These are phyloP conservation scores for Pelargonium fulgidum DNA, from an alignment of 441 rosid species.

Conservation along the genomic window DNA sequence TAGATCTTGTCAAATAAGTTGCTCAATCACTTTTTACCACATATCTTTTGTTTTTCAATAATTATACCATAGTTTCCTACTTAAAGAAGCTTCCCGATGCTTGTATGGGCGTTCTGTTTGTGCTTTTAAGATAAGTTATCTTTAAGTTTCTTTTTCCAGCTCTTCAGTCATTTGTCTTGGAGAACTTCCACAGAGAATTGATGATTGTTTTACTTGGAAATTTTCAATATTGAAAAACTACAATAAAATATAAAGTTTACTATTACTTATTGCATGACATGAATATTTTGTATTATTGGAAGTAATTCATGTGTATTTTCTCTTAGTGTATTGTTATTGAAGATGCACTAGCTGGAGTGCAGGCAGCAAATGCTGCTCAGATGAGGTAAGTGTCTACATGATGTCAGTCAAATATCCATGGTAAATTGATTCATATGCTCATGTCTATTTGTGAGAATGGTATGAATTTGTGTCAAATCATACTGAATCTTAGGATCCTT, in stretches of 20 bases:
- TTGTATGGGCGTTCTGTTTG: not conserved
- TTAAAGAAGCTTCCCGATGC: slow-evolving; percentile 3
- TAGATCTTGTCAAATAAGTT: slow-evolving; percentile 1
- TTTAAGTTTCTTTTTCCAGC: not conserved
- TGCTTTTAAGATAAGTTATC: not conserved
- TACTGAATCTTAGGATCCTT: not conserved
- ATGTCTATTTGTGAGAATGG: not conserved
- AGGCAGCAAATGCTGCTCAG: slow-evolving; percentile 90
- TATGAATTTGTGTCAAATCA: slow-evolving; percentile 7
- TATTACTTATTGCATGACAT: not conserved
- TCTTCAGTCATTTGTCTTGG: not conserved
- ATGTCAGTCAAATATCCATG: slow-evolving; percentile 7
- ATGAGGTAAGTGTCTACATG: slow-evolving; percentile 58
- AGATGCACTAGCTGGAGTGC: slow-evolving; percentile 96
- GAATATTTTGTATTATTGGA: not conserved
- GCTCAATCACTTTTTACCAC: not conserved
- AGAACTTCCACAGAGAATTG: not conserved
- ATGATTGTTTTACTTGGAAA: not conserved
- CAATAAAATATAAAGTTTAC: not conserved
- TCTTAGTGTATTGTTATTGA: slow-evolving; percentile 83
- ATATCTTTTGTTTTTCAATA: too few species aligned
- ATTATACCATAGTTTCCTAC: not conserved
- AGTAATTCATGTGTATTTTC: slow-evolving; percentile 3
- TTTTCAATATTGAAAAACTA: not conserved
- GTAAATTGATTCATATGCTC: slow-evolving; percentile 7